These are phyloP conservation scores for Penicillium riverlandense DNA, from an alignment of 495 filamentous ascomycete genomes.

Conservation along the genomic window DNA sequence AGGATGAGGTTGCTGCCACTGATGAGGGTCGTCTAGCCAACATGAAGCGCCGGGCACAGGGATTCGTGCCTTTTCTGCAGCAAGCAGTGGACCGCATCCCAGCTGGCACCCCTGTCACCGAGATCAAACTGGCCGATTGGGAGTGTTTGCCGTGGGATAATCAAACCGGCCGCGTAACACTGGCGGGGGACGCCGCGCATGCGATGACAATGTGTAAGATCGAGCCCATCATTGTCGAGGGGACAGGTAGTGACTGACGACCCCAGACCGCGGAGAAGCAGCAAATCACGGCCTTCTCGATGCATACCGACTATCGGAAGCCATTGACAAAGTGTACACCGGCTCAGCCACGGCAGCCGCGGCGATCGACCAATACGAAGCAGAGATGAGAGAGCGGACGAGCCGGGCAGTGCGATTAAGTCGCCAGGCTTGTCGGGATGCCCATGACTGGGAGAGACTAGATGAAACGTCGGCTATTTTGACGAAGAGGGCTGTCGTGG, in stretches of 20 bases:
- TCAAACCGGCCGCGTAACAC: conserved; percentile 21
- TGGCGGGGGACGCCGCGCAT: conserved; percentile 48
- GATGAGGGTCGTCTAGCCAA: conserved; percentile 33
- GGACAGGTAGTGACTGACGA: too few relatives aligned
- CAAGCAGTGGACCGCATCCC: conserved; percentile 31
- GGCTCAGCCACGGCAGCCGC: conserved; percentile 9
- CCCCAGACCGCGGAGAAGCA: conserved; percentile 44
- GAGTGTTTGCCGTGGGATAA: conserved; percentile 27
- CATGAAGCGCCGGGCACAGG: conserved; percentile 42
- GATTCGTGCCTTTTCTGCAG: conserved; percentile 47
- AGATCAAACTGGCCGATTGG: conserved; percentile 52
- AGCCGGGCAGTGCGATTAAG: conserved; percentile 47
- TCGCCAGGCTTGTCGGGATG: conserved; percentile 56
- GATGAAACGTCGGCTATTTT: conserved; percentile 22
- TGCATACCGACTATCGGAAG: conserved; percentile 29
- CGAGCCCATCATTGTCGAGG: too few relatives aligned
- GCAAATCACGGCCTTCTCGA: conserved; percentile 55
- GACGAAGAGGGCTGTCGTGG: conserved; percentile 12
- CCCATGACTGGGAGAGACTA: conserved; percentile 46
- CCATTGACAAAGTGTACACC: conserved; percentile 10
- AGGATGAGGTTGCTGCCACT: conserved; percentile 26
- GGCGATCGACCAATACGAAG: conserved; percentile 45
- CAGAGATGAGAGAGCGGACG: conserved; percentile 40
- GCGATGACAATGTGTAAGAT: conserved; percentile 42
- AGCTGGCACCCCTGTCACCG: conserved; percentile 35